A percentile compares a stretch with the other conserved stretches of the same genome.
Evolutionary conservation across 2,329 filamentous ascomycete species (phyloP).

Genomic region (Trichoderma sp.): DNA sequence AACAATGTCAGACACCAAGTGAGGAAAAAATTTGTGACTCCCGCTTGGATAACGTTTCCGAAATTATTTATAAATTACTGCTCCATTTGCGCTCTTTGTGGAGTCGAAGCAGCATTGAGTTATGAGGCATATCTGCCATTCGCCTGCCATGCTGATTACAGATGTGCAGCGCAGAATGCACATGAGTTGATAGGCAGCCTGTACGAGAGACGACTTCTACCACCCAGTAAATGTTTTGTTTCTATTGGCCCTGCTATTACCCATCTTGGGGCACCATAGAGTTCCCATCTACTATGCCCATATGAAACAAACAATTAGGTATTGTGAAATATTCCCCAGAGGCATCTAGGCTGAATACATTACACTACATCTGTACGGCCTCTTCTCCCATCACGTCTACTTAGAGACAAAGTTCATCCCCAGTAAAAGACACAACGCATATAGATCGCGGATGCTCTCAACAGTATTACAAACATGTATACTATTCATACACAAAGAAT

Average conservation of each 20-base stretch:
- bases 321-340: neutral
- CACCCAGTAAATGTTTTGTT: neutral
- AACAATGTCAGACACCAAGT: neutral
- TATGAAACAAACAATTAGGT: neutral
- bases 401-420: neutral
- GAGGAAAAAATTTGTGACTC: neutral
- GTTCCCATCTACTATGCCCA: neutral
- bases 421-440: neutral
- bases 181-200: neutral
- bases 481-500: slow-evolving; percentile 19
- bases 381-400: neutral
- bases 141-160: neutral
- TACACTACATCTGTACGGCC: neutral
- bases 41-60: neutral
- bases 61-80: neutral
- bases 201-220: neutral
- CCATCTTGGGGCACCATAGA: too few species aligned
- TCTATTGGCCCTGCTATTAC: neutral
- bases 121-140: neutral
- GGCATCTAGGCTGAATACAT: neutral
- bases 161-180: neutral
- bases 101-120: neutral
- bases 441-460: neutral
- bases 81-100: neutral
- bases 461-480: slow-evolving; percentile 13